Evolutionary conservation across 768 basidiomycete genomes (phyloP), one percentile per base, ranked within the genome.

Genomic region (Calocybe gangraenosa): DNA sequence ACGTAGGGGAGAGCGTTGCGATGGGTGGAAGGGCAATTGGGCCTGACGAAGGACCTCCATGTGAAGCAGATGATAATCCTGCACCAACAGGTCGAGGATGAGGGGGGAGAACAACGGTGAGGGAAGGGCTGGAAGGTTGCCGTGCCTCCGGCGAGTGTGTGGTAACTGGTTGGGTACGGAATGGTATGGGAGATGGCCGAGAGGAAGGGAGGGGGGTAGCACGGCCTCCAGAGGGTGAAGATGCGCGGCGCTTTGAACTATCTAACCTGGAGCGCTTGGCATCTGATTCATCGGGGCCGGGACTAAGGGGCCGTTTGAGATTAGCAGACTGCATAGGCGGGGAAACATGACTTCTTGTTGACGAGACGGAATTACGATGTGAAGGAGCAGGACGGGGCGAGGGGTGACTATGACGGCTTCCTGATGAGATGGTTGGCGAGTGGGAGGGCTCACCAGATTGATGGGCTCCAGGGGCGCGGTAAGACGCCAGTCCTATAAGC

Each of bases 21-120:
- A 87, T 87, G 0, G 84, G 83, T 38, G 86, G 86, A 1, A 87
- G 69, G 1, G 81, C 72, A 35, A 84, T 76, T 15, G 70, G 52
- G 15, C 54, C 58, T 5, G 70, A 67, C 7, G 57, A 33, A 14
- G 44, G 58, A 31, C 53, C 59, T 40, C 60, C 35, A 53, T 76
- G 70, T 3, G 66, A 63, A 17, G 42, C 20, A 2, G 44, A 45
- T 14, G 69, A 63, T 40, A 77, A 65, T 0, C 78, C 75, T 10
- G 67, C 65, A 13, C 85, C 86, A 40, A 86, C 73, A 9, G 86
- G 86, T 19, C 82, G 75, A 36, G 87, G 86, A 58, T 87, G 87
- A 19, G 84, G 83, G 33, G 87, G 87, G 23, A 89, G 71, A 6
- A 77, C 75, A 22, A 74, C 71, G 5, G 82, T 74, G 10, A 85